phyloP scores from a whole-genome alignment of 805 yeast genomes.

The Kodamaea kaohsiungensis region DNA sequence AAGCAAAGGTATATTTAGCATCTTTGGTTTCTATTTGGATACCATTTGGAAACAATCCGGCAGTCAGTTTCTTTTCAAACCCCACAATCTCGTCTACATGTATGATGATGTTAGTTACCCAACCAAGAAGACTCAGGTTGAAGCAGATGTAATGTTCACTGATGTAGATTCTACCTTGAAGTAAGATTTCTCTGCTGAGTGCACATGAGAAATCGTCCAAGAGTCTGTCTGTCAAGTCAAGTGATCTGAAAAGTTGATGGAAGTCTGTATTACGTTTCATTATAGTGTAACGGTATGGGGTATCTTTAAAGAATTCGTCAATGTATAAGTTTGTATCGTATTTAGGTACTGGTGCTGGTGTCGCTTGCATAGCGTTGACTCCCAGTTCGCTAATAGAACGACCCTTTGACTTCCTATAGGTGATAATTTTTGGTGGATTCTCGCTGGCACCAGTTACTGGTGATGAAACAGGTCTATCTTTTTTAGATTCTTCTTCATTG shows the following conservation, averaged over 20 bases:
- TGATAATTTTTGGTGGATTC: constrained; percentile 39
- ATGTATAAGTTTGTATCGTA: constrained; percentile 50
- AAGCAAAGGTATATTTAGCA: constrained; percentile 62
- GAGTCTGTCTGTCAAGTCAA: constrained; percentile 53
- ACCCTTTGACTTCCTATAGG: constrained; percentile 36
- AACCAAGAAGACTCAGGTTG: constrained; percentile 66
- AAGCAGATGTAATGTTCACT: constrained; percentile 58
- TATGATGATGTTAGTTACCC: constrained; percentile 59
- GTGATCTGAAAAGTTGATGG: constrained; percentile 56
- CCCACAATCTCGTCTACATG: constrained; percentile 63
- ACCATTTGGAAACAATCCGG: constrained; percentile 70
- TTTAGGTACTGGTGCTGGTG: constrained; percentile 12
- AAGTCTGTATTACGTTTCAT: constrained; percentile 60
- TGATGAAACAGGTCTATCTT: constrained; percentile 3
- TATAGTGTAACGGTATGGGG: constrained; percentile 65
- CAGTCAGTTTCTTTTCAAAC: constrained; percentile 65
- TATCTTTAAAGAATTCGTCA: constrained; percentile 57
- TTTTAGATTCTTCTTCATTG: constrained; percentile 2
- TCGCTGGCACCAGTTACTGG: background rate
- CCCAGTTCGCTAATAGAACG: constrained; percentile 29
- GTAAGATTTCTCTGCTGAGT: constrained; percentile 59
- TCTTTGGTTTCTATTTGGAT: constrained; percentile 63
- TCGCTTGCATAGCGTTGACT: constrained; percentile 12
- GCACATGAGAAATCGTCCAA: constrained; percentile 69
- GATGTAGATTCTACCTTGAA: constrained; percentile 66